Evolutionary conservation across 495 filamentous ascomycete genomes (phyloP).

Genomic region (Aspergillus bridgeri): DNA sequence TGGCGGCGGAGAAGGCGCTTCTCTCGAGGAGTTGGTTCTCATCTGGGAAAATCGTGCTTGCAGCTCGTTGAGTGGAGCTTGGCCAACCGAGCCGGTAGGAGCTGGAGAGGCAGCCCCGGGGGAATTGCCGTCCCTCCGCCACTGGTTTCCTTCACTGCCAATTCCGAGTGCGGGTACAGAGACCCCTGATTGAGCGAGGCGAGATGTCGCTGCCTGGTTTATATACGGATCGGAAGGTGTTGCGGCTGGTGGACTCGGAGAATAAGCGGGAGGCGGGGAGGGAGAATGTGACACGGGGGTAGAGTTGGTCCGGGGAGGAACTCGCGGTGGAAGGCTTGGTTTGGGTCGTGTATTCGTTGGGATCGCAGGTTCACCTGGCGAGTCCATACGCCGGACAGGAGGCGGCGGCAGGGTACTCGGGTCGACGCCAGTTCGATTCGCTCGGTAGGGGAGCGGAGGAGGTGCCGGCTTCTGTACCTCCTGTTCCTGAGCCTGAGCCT

Average conservation of each 20-base stretch:
- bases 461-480: conserved; percentile 41
- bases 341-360: conserved; percentile 39
- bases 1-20: conserved; percentile 30
- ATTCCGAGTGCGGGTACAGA: conserved; percentile 82
- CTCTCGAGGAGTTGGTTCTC: conserved; percentile 27
- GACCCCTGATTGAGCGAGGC: conserved; percentile 73
- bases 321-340: conserved; percentile 63
- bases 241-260: conserved; percentile 25
- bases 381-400: conserved; percentile 55
- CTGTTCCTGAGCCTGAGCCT: conserved; percentile 32
- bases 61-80: conserved; percentile 57
- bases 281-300: conserved; percentile 29
- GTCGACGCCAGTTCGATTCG: conserved; percentile 67
- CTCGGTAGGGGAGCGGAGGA: conserved; percentile 65
- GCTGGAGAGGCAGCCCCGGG: conserved; percentile 10
- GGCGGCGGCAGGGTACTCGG: conserved; percentile 69
- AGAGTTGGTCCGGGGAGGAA: conserved; percentile 68
- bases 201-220: conserved; percentile 64
- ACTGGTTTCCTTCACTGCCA: conserved; percentile 31
- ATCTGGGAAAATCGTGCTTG: conserved; percentile 65
- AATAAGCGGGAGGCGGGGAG: conserved; percentile 55
- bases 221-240: conserved; percentile 42
- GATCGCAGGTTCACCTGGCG: conserved; percentile 34
- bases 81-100: conserved; percentile 14
- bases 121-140: conserved; percentile 8